phyloP scores from a whole-genome alignment of 306 rosid genomes.

The Vicia villosa region DNA sequence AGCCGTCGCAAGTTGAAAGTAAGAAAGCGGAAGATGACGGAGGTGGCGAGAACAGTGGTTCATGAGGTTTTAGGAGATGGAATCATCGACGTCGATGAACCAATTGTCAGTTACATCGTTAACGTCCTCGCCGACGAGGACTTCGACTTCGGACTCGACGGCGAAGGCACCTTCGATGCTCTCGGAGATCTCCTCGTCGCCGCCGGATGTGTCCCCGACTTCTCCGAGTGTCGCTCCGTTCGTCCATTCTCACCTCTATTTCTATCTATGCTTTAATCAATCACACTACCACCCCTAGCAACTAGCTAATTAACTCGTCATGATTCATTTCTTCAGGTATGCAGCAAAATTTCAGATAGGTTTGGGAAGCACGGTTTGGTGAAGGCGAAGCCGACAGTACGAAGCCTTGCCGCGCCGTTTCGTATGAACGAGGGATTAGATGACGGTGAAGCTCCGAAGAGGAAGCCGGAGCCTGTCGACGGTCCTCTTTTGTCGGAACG shows the following conservation, averaged over 20 bases:
- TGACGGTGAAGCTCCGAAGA: slow-evolving; percentile 71
- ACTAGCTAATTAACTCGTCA: neutral
- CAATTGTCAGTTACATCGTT: slow-evolving; percentile 82
- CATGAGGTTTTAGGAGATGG: slow-evolving; percentile 76
- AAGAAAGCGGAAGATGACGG: slow-evolving; percentile 58
- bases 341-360: slow-evolving; percentile 72
- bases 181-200: slow-evolving; percentile 85
- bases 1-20: neutral
- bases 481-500: slow-evolving; percentile 92
- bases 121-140: slow-evolving; percentile 98
- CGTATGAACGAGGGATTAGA: slow-evolving; percentile 96
- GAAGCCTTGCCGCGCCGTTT: slow-evolving; percentile 86
- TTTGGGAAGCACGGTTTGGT: slow-evolving; percentile 94
- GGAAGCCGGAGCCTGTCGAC: slow-evolving; percentile 81
- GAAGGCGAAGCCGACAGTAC: slow-evolving; percentile 70
- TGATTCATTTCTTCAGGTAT: slow-evolving; percentile 51
- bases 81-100: slow-evolving; percentile 76
- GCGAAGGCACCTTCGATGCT: slow-evolving; percentile 87
- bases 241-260: slow-evolving; percentile 22
- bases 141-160: slow-evolving; percentile 89
- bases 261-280: neutral
- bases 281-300: neutral
- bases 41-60: slow-evolving; percentile 90
- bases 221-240: slow-evolving; percentile 79
- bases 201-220: slow-evolving; percentile 80